Conservation (phyloP, 495 filamentous ascomycete genomes). For the Chaetomium fimeti region DNA sequence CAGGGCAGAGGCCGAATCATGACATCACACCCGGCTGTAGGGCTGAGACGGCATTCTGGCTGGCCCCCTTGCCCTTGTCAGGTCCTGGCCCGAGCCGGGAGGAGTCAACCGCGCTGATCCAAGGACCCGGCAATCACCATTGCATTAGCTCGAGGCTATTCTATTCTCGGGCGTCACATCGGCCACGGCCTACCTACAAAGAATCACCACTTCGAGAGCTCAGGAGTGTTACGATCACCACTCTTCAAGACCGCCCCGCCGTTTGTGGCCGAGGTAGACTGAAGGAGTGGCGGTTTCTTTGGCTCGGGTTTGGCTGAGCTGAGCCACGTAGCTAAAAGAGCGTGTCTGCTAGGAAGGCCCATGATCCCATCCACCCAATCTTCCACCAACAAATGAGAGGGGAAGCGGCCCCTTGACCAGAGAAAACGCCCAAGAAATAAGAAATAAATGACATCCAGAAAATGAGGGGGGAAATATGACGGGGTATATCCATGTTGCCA, state of each 20-base stretch:
- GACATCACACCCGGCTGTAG: neutral
- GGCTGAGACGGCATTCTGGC: neutral
- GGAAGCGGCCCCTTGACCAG: neutral
- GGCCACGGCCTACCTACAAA: too few relatives aligned
- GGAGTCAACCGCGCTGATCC: neutral
- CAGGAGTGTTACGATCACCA: neutral
- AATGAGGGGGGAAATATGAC: neutral
- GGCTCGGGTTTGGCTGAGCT: neutral
- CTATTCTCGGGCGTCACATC: neutral
- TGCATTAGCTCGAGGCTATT: constrained; percentile 1
- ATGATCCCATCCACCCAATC: neutral
- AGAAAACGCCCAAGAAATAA: neutral
- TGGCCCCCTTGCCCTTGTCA: neutral
- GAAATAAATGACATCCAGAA: neutral
- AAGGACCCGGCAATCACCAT: neutral
- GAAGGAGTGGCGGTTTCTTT: neutral
- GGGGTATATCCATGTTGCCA: constrained; percentile 8
- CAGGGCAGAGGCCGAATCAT: neutral
- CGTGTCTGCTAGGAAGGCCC: neutral
- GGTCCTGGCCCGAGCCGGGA: neutral
- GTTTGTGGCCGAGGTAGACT: neutral
- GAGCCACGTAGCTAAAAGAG: neutral
- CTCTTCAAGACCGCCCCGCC: neutral
- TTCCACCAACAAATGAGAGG: constrained; percentile 4
- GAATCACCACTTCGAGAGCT: neutral